Base-by-base conservation (phyloP, 108 stramenopile genomes). In the Thalassiosira profunda region DNA sequence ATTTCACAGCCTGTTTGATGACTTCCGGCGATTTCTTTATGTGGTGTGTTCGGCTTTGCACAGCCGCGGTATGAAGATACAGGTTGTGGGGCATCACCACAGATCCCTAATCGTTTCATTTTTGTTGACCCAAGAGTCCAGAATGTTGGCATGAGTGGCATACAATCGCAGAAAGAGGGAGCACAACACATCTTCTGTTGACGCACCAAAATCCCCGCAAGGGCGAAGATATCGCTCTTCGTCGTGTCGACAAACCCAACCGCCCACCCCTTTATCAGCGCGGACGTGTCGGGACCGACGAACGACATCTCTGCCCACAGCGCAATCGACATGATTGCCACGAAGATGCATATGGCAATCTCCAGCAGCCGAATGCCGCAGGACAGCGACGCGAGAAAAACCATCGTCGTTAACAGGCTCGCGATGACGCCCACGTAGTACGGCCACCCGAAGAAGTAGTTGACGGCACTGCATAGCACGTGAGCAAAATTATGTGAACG, bases 51-150 rank as follows among this genome's bases (percentile, higher is more conserved):
- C 90, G 61, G 2, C 67, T 67, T 45, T 90, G 89, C 2, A 90
- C 79, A 0, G 91, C 85, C 21, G 88, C 94, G 5, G 88, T 88
- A 67, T 95, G 94, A 2, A 95, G 76, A 53, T 91, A 95, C 3
- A 95, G 58, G 59, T 93, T 95, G 74, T 95, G 94, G 0, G 94
- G 94, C 94, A 95, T 95, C 60, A 91, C 88, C 5, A 95, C 90
- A 0, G 86, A 82, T 41, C 89, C 89, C n/a, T n/a, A n/a, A n/a
- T n/a, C n/a, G n/a, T n/a, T n/a, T n/a, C n/a, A n/a, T n/a, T n/a
- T n/a, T n/a, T n/a, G n/a, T n/a, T n/a, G n/a, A n/a, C n/a, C n/a
- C n/a, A n/a, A n/a, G n/a, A n/a, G n/a, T n/a, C n/a, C n/a, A n/a
- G n/a, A n/a, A n/a, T n/a, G n/a, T n/a, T n/a, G n/a, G n/a, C n/a